Evolutionary conservation across 1,284 basidiomycete genomes (phyloP).

Genomic region (Marasmius fiardii): DNA sequence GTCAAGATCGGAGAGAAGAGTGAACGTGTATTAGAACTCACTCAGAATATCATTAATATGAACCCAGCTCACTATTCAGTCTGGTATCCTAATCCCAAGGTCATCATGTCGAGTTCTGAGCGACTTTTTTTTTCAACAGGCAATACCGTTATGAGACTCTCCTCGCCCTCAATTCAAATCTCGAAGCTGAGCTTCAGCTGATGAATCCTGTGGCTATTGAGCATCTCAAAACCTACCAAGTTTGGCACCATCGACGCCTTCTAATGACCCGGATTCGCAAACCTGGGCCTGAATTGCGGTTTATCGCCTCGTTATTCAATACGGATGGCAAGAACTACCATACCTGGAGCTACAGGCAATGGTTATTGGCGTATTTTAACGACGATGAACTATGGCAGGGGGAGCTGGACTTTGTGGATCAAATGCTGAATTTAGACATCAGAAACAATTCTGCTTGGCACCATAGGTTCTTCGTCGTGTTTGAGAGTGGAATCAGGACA

Average conservation of each 20-base stretch:
- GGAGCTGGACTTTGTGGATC: constrained; percentile 78
- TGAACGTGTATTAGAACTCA: constrained; percentile 77
- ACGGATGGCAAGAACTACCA: constrained; percentile 93
- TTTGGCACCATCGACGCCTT: constrained; percentile 94
- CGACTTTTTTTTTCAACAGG: constrained; percentile 45
- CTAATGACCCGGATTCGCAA: constrained; percentile 60
- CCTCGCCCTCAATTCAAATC: constrained; percentile 58
- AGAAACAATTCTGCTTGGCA: constrained; percentile 99
- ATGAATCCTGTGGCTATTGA: constrained; percentile 83
- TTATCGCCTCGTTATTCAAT: constrained; percentile 69
- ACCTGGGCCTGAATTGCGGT: constrained; percentile 68
- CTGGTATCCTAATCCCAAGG: constrained; percentile 54
- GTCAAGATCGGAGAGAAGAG: constrained; percentile 75
- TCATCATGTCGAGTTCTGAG: constrained; percentile 2
- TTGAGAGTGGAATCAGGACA: constrained; percentile 58
- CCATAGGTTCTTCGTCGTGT: constrained; percentile 94
- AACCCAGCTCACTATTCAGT: constrained; percentile 95
- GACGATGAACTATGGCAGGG: constrained; percentile 69
- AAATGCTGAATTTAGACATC: constrained; percentile 75
- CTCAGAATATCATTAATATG: constrained; percentile 79
- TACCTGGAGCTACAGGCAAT: constrained; percentile 94
- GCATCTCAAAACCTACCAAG: constrained; percentile 92
- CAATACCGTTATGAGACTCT: constrained; percentile 90
- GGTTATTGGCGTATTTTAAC: constrained; percentile 82
- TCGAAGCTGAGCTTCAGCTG: constrained; percentile 73